Evolutionary conservation across 352 stramenopile genomes (phyloP).

Genomic region (Globisporangium okanoganense): DNA sequence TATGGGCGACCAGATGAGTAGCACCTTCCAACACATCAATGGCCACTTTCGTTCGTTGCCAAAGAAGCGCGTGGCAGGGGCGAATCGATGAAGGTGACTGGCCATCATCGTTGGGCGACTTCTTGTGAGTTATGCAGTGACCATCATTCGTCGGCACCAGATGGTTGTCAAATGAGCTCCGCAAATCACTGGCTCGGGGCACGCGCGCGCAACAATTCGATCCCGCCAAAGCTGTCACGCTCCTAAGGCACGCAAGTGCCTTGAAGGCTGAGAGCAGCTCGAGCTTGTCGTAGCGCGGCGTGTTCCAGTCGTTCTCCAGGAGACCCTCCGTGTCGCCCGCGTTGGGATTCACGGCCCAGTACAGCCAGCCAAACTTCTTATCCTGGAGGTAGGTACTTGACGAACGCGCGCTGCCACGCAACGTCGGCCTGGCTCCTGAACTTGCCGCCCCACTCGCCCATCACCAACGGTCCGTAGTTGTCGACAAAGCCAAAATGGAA

Average conservation of each 20-base stretch:
- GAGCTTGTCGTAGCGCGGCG: not conserved
- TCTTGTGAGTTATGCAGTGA: not conserved
- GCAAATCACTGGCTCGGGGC: not conserved
- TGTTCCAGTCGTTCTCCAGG: not conserved
- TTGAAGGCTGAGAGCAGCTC: not conserved
- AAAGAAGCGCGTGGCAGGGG: not conserved
- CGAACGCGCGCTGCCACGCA: constrained; percentile 15
- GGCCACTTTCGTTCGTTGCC: not conserved
- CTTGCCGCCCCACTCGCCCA: constrained; percentile 23
- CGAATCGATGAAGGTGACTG: not conserved
- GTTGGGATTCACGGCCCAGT: not conserved
- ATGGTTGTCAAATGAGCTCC: not conserved
- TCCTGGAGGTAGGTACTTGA: constrained; percentile 13
- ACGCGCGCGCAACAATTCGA: not conserved
- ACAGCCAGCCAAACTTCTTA: not conserved
- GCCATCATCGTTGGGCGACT: constrained; percentile 1
- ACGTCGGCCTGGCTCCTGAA: constrained; percentile 10
- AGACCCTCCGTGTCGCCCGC: not conserved
- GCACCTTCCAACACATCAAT: not conserved
- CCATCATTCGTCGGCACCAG: not conserved
- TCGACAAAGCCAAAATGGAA: constrained; percentile 20
- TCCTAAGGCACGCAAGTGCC: not conserved
- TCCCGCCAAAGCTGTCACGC: not conserved
- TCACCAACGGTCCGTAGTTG: constrained; percentile 12
- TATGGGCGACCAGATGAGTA: constrained; percentile 3